These are phyloP conservation scores for Termitomyces sp. DNA, from an alignment of 768 basidiomycete species.

Conservation along the genomic window DNA sequence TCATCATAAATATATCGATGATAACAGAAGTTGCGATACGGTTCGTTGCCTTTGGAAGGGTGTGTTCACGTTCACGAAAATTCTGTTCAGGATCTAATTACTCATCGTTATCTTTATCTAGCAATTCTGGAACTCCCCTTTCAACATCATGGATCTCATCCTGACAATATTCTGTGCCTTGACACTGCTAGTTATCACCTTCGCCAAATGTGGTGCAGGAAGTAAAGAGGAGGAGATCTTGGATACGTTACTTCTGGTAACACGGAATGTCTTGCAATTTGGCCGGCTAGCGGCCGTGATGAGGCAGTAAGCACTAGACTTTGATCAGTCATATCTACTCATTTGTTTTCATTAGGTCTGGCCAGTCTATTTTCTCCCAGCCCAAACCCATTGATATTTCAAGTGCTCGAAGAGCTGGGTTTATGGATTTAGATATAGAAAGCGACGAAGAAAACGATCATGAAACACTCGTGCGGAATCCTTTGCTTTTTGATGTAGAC, in stretches of 20 bases:
- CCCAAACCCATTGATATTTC: constrained; percentile 85
- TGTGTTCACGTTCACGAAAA: constrained; percentile 33
- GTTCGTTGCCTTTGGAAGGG: constrained; percentile 89
- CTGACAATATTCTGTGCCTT: constrained; percentile 86
- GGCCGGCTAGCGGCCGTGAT: constrained; percentile 88
- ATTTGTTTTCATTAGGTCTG: constrained; percentile 47
- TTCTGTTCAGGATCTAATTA: not conserved
- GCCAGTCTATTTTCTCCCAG: constrained; percentile 82
- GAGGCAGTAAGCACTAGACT: constrained; percentile 66
- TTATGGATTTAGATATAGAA: constrained; percentile 70
- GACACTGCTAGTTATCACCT: constrained; percentile 83
- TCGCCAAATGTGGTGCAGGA: constrained; percentile 75
- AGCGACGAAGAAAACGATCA: constrained; percentile 59
- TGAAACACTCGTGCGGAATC: constrained; percentile 52
- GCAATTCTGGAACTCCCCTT: constrained; percentile 97
- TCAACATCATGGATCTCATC: constrained; percentile 84
- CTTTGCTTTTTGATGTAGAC: constrained; percentile 55
- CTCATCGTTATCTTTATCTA: constrained; percentile 23
- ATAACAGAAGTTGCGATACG: constrained; percentile 90
- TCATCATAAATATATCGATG: constrained; percentile 88
- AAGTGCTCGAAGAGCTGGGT: constrained; percentile 59
- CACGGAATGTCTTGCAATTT: constrained; percentile 90
- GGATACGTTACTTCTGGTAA: constrained; percentile 88
- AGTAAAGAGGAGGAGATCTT: constrained; percentile 93
- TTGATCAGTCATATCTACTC: not conserved